phyloP scores from a whole-genome alignment of 148 eudicot genomes.

The Chenopodium formosanum region DNA sequence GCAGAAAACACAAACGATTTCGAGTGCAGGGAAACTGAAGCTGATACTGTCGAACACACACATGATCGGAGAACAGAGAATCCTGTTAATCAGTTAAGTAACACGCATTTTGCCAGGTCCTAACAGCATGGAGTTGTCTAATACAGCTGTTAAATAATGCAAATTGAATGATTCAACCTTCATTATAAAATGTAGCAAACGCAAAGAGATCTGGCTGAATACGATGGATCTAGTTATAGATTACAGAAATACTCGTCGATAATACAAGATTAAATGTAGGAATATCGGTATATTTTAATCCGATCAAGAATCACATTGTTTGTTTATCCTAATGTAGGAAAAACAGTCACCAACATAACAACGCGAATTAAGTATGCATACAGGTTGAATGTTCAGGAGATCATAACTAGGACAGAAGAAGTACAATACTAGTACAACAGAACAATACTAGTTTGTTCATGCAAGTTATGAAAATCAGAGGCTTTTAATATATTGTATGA shows the following conservation, averaged over 20 bases:
- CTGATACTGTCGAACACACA: conserved; percentile 27
- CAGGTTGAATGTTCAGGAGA: conserved; percentile 17
- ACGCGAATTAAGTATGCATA: background rate
- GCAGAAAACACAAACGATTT: conserved; percentile 8
- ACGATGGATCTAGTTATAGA: conserved; percentile 25
- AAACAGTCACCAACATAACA: conserved; percentile 4
- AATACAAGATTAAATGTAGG: conserved; percentile 2
- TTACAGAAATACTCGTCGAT: conserved; percentile 17
- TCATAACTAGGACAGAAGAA: background rate
- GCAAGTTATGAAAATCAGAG: conserved; percentile 21
- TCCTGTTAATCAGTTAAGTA: conserved; percentile 22
- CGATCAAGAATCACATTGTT: conserved; percentile 16
- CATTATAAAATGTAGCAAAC: background rate
- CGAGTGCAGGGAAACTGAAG: conserved; percentile 3
- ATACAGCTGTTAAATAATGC: conserved; percentile 31
- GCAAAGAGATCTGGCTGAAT: conserved; percentile 24
- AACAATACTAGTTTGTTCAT: background rate
- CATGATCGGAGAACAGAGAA: conserved; percentile 19
- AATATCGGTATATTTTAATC: conserved; percentile 7
- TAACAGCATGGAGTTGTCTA: conserved; percentile 33
- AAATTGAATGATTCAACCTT: conserved; percentile 19
- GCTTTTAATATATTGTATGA: conserved; percentile 29
- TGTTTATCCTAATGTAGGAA: background rate
- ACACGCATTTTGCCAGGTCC: conserved; percentile 27
- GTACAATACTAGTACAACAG: background rate